These are phyloP conservation scores for Cenococcum geophilum DNA, from an alignment of 495 filamentous ascomycete species.

Conservation along the genomic window DNA sequence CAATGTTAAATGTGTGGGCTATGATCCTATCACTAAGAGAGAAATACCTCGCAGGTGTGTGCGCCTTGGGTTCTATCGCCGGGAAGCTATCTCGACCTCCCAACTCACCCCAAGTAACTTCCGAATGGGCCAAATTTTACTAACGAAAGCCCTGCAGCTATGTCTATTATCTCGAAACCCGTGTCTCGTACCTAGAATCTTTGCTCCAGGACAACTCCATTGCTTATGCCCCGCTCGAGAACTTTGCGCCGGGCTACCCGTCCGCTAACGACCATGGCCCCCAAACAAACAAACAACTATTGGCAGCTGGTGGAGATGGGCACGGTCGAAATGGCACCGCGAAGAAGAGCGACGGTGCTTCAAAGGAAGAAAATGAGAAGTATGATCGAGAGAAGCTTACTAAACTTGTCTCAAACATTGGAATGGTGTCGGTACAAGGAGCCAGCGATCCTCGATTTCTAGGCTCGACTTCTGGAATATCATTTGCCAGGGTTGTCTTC, in stretches of 20 bases:
- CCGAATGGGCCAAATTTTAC: not conserved
- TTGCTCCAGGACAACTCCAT: conserved; percentile 65
- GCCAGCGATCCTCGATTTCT: conserved; percentile 73
- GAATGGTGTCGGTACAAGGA: conserved; percentile 68
- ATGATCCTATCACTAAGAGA: conserved; percentile 90
- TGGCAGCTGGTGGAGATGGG: not conserved
- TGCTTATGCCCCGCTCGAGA: conserved; percentile 63
- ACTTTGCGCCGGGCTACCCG: conserved; percentile 56
- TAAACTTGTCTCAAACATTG: conserved; percentile 70
- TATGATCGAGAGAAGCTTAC: conserved; percentile 60
- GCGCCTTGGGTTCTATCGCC: not conserved
- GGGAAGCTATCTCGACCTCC: conserved; percentile 4
- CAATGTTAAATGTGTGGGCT: conserved; percentile 81
- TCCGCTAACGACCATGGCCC: conserved; percentile 14
- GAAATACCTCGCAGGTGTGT: conserved; percentile 77
- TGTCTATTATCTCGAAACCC: conserved; percentile 86
- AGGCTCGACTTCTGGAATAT: conserved; percentile 84
- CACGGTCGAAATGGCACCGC: conserved; percentile 12
- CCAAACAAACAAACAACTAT: conserved; percentile 8
- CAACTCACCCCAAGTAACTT: not conserved
- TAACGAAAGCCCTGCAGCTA: conserved; percentile 52
- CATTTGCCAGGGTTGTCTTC: conserved; percentile 90
- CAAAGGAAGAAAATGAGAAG: conserved; percentile 37
- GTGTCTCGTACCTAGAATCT: conserved; percentile 76
- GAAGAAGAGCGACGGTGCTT: conserved; percentile 29